These are phyloP conservation scores for Nepenthes alata DNA, from an alignment of 179 eudicot genomes.

Conservation along the genomic window DNA sequence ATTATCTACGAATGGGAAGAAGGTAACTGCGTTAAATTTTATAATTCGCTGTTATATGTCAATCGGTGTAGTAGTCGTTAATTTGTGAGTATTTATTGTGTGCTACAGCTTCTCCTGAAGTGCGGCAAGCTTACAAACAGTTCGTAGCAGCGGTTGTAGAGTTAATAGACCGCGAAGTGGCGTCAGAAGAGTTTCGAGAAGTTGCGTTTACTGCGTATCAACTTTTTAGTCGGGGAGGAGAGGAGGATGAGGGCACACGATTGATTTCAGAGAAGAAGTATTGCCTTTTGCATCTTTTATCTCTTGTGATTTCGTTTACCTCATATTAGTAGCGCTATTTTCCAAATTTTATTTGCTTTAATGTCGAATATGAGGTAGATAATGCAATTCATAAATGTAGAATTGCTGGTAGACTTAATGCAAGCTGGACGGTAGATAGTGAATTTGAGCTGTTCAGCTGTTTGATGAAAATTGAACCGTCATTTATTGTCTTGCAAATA, in stretches of 20 bases:
- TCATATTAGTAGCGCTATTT: too few relatives aligned
- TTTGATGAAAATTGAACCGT: too few relatives aligned
- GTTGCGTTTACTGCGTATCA: conserved; percentile 51
- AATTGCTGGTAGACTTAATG: too few relatives aligned
- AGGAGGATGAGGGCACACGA: conserved; percentile 20
- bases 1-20: conserved; percentile 71
- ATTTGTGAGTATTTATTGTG: not conserved
- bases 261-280: conserved; percentile 45
- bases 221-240: conserved; percentile 34
- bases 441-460: too few relatives aligned
- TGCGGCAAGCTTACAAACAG: conserved; percentile 70
- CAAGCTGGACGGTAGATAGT: too few relatives aligned
- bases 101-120: conserved; percentile 60
- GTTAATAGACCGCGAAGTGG: conserved; percentile 61
- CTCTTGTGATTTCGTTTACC: too few relatives aligned
- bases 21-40: conserved; percentile 26
- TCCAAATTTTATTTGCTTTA: too few relatives aligned
- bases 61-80: not conserved
- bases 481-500: too few relatives aligned
- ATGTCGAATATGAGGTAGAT: too few relatives aligned
- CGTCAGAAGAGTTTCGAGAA: conserved; percentile 67
- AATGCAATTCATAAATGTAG: too few relatives aligned
- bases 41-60: not conserved
- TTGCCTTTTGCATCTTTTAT: conserved; percentile 1
- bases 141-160: conserved; percentile 69